Conservation (phyloP, 2,329 filamentous ascomycete genomes). For the Cytospora mali region DNA sequence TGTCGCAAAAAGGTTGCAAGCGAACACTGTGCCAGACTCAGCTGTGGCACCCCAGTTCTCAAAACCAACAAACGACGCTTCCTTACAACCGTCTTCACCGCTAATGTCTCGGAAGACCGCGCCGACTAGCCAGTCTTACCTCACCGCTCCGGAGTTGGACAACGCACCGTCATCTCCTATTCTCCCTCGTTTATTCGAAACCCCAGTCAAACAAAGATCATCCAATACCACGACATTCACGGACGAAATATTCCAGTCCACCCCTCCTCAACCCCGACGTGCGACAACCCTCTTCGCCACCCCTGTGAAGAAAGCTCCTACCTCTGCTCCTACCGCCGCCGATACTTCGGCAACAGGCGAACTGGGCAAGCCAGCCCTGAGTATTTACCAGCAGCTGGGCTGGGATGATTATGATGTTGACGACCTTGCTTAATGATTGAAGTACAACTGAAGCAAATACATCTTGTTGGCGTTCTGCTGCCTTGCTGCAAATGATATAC, state of each 20-base stretch:
- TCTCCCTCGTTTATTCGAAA: constrained; percentile 25
- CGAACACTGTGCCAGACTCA: constrained; percentile 32
- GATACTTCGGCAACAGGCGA: neutral
- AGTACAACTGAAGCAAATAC: neutral
- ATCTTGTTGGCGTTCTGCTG: neutral
- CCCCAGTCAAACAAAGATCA: constrained; percentile 25
- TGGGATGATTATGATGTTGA: constrained; percentile 60
- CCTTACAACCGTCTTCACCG: constrained; percentile 29
- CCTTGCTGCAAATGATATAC: neutral
- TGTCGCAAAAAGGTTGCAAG: constrained; percentile 29
- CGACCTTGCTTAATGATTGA: constrained; percentile 41
- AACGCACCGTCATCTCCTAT: constrained; percentile 22
- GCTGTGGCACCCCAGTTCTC: constrained; percentile 7
- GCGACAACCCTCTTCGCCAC: constrained; percentile 18
- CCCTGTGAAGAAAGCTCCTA: constrained; percentile 17
- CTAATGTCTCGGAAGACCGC: constrained; percentile 26
- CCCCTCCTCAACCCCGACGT: constrained; percentile 21
- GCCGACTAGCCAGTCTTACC: neutral
- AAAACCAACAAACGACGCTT: constrained; percentile 12
- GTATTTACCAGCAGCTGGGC: constrained; percentile 58
- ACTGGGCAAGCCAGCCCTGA: constrained; percentile 33
- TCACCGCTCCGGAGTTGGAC: constrained; percentile 13
- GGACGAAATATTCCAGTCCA: constrained; percentile 21
- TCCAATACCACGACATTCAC: neutral
- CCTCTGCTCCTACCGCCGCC: constrained; percentile 2